Conservation (phyloP, 2,329 filamentous ascomycete species). For the Hypomyces rosellus region DNA sequence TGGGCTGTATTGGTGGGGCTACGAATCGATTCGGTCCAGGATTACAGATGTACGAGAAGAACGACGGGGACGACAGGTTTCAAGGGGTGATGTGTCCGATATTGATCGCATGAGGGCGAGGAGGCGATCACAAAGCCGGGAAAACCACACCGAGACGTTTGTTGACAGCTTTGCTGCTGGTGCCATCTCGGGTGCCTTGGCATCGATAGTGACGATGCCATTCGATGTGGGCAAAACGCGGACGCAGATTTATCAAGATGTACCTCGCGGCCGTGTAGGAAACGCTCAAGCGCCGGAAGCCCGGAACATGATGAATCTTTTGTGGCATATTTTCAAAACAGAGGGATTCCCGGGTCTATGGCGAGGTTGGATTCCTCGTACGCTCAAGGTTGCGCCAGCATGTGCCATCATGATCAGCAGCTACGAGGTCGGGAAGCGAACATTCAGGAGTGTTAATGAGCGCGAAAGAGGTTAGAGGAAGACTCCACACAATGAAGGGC, state of each 20-base stretch:
- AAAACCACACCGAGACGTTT: slow-evolving; percentile 72
- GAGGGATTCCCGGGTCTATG: slow-evolving; percentile 80
- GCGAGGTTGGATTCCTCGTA: slow-evolving; percentile 85
- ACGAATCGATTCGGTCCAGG: slow-evolving; percentile 71
- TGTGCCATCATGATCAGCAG: slow-evolving; percentile 99
- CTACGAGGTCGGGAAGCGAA: slow-evolving; percentile 92
- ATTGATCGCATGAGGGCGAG: slow-evolving; percentile 36
- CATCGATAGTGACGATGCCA: slow-evolving; percentile 83
- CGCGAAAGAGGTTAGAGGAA: slow-evolving; percentile 15
- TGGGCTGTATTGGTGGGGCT: slow-evolving; percentile 96
- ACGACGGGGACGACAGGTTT: slow-evolving; percentile 34
- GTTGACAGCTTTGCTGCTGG: slow-evolving; percentile 86
- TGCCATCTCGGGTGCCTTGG: slow-evolving; percentile 73
- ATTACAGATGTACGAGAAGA: slow-evolving; percentile 63
- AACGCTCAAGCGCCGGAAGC: slow-evolving; percentile 58
- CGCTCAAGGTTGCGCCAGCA: slow-evolving; percentile 88
- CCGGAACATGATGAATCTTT: slow-evolving; percentile 68
- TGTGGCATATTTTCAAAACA: slow-evolving; percentile 85
- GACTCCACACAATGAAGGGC: neutral
- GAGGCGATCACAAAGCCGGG: slow-evolving; percentile 54
- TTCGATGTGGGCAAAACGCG: slow-evolving; percentile 98
- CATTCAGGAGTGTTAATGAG: slow-evolving; percentile 70
- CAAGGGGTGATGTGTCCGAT: slow-evolving; percentile 22
- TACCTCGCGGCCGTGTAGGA: slow-evolving; percentile 24
- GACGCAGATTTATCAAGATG: slow-evolving; percentile 73